phyloP scores from a whole-genome alignment of 345 rosid species.

The Diplotaxis tenuifolia region DNA sequence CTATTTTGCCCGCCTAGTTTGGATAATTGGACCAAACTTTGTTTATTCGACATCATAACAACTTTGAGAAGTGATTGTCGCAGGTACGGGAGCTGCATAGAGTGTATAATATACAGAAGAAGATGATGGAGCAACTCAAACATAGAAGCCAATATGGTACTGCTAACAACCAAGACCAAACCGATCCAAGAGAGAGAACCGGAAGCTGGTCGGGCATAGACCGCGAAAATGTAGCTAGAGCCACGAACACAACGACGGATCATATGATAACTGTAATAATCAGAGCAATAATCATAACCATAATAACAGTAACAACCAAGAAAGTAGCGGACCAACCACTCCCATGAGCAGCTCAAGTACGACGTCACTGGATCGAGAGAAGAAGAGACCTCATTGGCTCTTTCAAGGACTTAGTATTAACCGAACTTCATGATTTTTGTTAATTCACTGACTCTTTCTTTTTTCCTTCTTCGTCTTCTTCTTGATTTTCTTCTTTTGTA shows the following conservation, averaged over 20 bases:
- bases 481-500: not conserved
- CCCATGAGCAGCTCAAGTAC: slow-evolving; percentile 58
- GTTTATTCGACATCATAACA: not conserved
- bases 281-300: slow-evolving; percentile 27
- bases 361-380: slow-evolving; percentile 58
- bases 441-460: slow-evolving; percentile 31
- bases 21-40: not conserved
- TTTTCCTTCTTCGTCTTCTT: not conserved
- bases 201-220: slow-evolving; percentile 54
- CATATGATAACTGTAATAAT: slow-evolving; percentile 40
- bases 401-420: slow-evolving; percentile 58
- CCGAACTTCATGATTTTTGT: slow-evolving; percentile 43
- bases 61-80: slow-evolving; percentile 15
- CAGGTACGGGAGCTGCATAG: slow-evolving; percentile 88
- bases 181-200: slow-evolving; percentile 49
- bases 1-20: not conserved
- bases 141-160: slow-evolving; percentile 43
- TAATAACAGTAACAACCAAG: slow-evolving; percentile 30
- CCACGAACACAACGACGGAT: slow-evolving; percentile 35
- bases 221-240: slow-evolving; percentile 47
- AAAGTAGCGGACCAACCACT: slow-evolving; percentile 48
- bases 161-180: slow-evolving; percentile 27
- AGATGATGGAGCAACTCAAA: slow-evolving; percentile 60
- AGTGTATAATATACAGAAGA: slow-evolving; percentile 64
- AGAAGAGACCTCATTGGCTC: slow-evolving; percentile 69